Evolutionary conservation across 1,139 yeast species (phyloP), one percentile per base, ranked within the genome.

Genomic region (Nematodospora anomalae): DNA sequence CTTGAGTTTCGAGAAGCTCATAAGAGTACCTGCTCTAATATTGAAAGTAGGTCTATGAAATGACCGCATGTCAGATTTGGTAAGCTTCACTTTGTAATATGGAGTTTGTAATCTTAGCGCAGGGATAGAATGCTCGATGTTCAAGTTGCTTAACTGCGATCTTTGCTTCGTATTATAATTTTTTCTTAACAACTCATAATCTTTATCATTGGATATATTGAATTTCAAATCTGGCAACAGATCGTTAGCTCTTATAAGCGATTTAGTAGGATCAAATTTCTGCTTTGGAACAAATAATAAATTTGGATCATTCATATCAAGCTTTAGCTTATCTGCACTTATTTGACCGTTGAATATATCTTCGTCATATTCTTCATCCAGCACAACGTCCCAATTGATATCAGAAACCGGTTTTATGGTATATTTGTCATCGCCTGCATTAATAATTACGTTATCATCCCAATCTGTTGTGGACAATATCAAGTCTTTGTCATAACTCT

Each of bases 111-210:
- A 67, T 36, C 95, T 71, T 26, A 81, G 58, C 0, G 98, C 97
- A 2, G 96, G 96, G 51, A 81, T 74, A 0, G 97, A 79, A 59
- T 94, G 98, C 51, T 94, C 98, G 43, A 94, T 89, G 40, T 78
- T 83, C 46, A 94, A 70, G 48, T 92, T 88, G 40, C 97, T 95
- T 52, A 94, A 82, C 14, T 95, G 95, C 4, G 96, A 82, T 58
- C 99, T 80, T 25, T 92, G 88, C 65, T 88, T 90, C 32, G 95
- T 82, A 55, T 88, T 95, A 57, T 90, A 89, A 50, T 89, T 90
- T 44, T 81, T 85, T 53, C 84, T 85, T 51, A 94, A 68, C 40
- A 83, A 62, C 42, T 87, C 95, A 57, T 94, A 94, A 32, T 84
- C 86, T 30, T 77, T 74, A 58, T 94, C 98, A 58, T 94, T 94